Evolutionary conservation across 1,284 basidiomycete genomes (phyloP).

Genomic region (Wolfiporia cocos): DNA sequence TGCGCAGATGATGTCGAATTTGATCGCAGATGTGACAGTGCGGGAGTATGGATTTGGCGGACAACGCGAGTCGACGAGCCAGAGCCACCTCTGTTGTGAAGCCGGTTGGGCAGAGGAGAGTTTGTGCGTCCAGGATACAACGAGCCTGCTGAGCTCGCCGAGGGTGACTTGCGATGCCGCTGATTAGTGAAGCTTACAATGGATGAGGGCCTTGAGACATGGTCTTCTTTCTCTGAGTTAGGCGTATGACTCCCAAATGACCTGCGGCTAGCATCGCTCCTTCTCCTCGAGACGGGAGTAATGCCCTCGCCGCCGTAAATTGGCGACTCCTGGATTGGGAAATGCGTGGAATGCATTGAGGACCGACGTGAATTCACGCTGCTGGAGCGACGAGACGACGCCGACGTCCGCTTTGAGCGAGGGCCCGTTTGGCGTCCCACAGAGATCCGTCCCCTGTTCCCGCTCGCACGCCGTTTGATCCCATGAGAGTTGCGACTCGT

Average conservation of each 20-base stretch:
- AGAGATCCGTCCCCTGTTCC: constrained; percentile 29
- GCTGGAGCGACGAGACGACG: constrained; percentile 72
- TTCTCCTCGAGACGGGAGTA: constrained; percentile 29
- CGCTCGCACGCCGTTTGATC: constrained; percentile 42
- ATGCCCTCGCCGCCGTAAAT: constrained; percentile 37
- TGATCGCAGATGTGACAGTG: constrained; percentile 50
- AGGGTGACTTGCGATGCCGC: constrained; percentile 69
- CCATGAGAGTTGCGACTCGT: constrained; percentile 26
- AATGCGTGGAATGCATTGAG: constrained; percentile 59
- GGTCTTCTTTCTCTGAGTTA: constrained; percentile 71
- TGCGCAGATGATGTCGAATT: constrained; percentile 71
- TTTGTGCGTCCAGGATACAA: constrained; percentile 48
- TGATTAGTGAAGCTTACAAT: constrained; percentile 56
- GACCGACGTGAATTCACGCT: constrained; percentile 77
- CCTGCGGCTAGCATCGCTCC: constrained; percentile 44
- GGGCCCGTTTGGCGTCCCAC: constrained; percentile 27
- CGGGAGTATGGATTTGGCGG: constrained; percentile 47
- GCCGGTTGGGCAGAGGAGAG: constrained; percentile 58
- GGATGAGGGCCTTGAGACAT: constrained; percentile 69
- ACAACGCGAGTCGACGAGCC: constrained; percentile 76
- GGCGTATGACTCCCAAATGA: constrained; percentile 74
- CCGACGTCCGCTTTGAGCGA: constrained; percentile 54
- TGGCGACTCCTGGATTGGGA: constrained; percentile 52
- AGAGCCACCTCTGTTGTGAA: constrained; percentile 66
- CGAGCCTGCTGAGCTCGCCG: constrained; percentile 67